These are phyloP conservation scores for Scheffersomyces coipomensis DNA, from an alignment of 805 yeast species.

Conservation along the genomic window DNA sequence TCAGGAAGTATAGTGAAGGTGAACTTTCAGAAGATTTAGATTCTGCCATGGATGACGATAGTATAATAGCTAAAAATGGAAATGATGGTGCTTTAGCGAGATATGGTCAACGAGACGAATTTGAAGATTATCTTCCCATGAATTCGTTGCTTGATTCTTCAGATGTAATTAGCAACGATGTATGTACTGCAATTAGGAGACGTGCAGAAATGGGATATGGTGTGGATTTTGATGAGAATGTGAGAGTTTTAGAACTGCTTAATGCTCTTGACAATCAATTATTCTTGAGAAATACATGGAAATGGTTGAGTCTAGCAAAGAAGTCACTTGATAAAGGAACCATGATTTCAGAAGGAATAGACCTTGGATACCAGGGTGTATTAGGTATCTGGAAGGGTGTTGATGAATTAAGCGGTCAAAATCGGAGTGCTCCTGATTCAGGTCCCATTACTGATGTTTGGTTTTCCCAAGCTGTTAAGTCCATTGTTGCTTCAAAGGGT, in stretches of 20 bases:
- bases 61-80: conserved; percentile 3
- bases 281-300: conserved; percentile 75
- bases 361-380: conserved; percentile 86
- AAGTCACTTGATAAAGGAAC: conserved; percentile 62
- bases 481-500: conserved; percentile 50
- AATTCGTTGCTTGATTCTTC: conserved; percentile 28
- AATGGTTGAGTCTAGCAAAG: conserved; percentile 79
- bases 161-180: conserved; percentile 64
- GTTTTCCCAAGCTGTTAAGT: conserved; percentile 49
- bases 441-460: conserved; percentile 33
- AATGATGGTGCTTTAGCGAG: conserved; percentile 1
- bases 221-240: conserved; percentile 61
- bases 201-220: conserved; percentile 77
- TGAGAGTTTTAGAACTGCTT: conserved; percentile 54
- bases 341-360: conserved; percentile 68
- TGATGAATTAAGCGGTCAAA: conserved; percentile 45
- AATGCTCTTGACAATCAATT: conserved; percentile 51
- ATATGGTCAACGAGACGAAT: conserved; percentile 18
- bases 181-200: conserved; percentile 66
- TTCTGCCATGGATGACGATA: conserved; percentile 12
- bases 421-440: conserved; percentile 35
- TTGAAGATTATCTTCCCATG: conserved; percentile 25
- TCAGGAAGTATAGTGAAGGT: conserved; percentile 12
- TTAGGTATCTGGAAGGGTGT: conserved; percentile 85
- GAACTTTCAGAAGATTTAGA: conserved; percentile 14